Base-by-base conservation (phyloP, 2,329 filamentous ascomycete species). In the Fusarium piperis region DNA sequence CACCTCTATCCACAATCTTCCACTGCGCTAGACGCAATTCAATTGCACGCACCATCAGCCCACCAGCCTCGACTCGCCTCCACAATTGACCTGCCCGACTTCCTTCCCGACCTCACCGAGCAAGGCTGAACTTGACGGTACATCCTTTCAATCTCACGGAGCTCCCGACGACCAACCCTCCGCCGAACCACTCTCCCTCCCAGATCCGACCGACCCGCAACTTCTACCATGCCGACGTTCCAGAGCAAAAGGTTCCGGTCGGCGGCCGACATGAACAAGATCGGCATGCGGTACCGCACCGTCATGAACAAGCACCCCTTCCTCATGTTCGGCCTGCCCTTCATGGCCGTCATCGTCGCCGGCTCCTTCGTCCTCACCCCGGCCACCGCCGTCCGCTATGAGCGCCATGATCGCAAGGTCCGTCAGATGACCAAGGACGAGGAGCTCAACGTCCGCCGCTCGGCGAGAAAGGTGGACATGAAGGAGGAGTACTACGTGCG, bases 331-430 rank as follows among this genome's bases (percentile, higher is more conserved):
- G 97, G 97, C 3, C 87, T 99, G 5, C 97, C 96, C 1, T 99
- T 99, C 82, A 89, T 99, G 73, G 85, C 89, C 63, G 91, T 97
- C 65, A 97, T 99, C 78, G 90, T 99, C 28, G 94, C 92, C 2
- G 95, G 94, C 1, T 97, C 94, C 4, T 99, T 99, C 82, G 93
- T 97, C 76, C 88, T 99, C 55, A 98, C 96, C 0, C 96, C 95
- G 1, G 96, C 95, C 6, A 95, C 97, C 23, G 96, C 97, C 15
- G 86, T 99, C 55, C 90, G 97, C 65, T 99, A 98, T 83, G 96
- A 99, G 84, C 90, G 93, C 70, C 91, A 98, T 78, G 96, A 99
- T 80, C 90, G 94, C 70, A 95, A 94, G 83, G 94, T 98, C 66
- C 89, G 93, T 77, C 93, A 95, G 83, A 82, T 98, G 83, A 93